A percentile compares a stretch with the other conserved stretches of the same genome.
Evolutionary conservation across 192 early-diverging fungal genomes (phyloP).

Genomic region (Backusella morwellensis): DNA sequence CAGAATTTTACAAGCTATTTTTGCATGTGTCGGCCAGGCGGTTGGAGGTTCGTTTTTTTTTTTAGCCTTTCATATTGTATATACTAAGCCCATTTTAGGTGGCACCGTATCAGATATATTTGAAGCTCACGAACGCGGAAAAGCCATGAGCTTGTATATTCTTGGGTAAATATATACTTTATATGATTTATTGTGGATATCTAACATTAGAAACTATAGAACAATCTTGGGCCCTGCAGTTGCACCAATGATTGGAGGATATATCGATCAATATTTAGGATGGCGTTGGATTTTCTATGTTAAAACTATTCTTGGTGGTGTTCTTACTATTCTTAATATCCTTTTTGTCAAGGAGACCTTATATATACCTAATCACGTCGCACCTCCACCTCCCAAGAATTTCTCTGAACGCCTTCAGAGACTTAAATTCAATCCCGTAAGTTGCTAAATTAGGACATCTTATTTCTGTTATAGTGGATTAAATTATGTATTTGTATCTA

Average conservation of each 20-base stretch:
- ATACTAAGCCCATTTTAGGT: background rate
- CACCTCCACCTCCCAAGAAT: background rate
- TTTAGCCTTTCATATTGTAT: too few species aligned
- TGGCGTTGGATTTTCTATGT: slow-evolving; percentile 57
- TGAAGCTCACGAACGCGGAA: slow-evolving; percentile 26
- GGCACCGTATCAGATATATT: slow-evolving; percentile 40
- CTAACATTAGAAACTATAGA: background rate
- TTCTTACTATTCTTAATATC: slow-evolving; percentile 41
- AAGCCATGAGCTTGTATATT: slow-evolving; percentile 27
- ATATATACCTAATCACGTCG: slow-evolving; percentile 7
- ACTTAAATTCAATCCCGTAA: slow-evolving; percentile 26
- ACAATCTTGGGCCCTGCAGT: slow-evolving; percentile 38
- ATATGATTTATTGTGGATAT: background rate
- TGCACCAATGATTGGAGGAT: slow-evolving; percentile 41
- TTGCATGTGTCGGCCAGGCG: slow-evolving; percentile 29
- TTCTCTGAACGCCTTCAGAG: slow-evolving; percentile 10
- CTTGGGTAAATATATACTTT: slow-evolving; percentile 18
- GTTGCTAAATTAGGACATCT: background rate
- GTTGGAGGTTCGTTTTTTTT: slow-evolving; percentile 12
- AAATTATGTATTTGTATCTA: background rate
- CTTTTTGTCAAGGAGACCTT: slow-evolving; percentile 60
- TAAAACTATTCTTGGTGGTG: slow-evolving; percentile 52
- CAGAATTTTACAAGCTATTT: slow-evolving; percentile 34
- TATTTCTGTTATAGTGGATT: background rate
- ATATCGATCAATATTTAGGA: slow-evolving; percentile 25